Percentiles rank a stretch among this genome's conserved stretches.
Conservation (phyloP, 805 yeast species). For the Hanseniaspora jakobsenii region DNA sequence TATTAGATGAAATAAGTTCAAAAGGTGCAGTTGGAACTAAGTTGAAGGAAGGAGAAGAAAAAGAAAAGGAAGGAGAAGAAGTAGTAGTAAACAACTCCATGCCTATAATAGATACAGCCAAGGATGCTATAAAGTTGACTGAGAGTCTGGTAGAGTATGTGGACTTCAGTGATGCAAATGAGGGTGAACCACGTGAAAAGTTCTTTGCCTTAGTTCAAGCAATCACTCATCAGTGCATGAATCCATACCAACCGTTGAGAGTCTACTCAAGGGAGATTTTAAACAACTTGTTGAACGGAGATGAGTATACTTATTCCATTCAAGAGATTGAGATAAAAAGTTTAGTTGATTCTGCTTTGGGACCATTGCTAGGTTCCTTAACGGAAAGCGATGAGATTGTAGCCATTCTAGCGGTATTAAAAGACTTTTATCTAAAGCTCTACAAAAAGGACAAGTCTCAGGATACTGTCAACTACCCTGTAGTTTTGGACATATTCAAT, state of each 20-base stretch:
- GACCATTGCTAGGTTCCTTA: constrained; percentile 53
- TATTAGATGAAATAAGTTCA: constrained; percentile 68
- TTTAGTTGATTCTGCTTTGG: constrained; percentile 58
- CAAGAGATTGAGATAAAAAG: constrained; percentile 28
- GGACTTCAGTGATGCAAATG: neutral
- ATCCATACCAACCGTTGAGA: constrained; percentile 72
- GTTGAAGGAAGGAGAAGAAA: constrained; percentile 54
- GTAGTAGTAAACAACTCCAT: too few species aligned
- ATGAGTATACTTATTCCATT: constrained; percentile 26
- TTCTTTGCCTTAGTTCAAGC: constrained; percentile 58
- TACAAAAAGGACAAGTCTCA: constrained; percentile 29
- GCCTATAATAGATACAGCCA: constrained; percentile 46
- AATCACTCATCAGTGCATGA: constrained; percentile 75
- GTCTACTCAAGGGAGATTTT: constrained; percentile 40
- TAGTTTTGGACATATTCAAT: constrained; percentile 31
- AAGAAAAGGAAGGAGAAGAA: constrained; percentile 54
- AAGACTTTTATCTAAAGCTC: constrained; percentile 50
- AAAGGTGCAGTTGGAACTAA: constrained; percentile 70
- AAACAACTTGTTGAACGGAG: constrained; percentile 35
- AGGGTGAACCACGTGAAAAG: constrained; percentile 14
- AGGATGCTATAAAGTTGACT: constrained; percentile 52
- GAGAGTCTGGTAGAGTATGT: constrained; percentile 33
- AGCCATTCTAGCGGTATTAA: constrained; percentile 53
- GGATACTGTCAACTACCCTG: constrained; percentile 29
- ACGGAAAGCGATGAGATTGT: constrained; percentile 50